phyloP scores from a whole-genome alignment of 2,329 filamentous ascomycete species.

The Aspergillus sp. region DNA sequence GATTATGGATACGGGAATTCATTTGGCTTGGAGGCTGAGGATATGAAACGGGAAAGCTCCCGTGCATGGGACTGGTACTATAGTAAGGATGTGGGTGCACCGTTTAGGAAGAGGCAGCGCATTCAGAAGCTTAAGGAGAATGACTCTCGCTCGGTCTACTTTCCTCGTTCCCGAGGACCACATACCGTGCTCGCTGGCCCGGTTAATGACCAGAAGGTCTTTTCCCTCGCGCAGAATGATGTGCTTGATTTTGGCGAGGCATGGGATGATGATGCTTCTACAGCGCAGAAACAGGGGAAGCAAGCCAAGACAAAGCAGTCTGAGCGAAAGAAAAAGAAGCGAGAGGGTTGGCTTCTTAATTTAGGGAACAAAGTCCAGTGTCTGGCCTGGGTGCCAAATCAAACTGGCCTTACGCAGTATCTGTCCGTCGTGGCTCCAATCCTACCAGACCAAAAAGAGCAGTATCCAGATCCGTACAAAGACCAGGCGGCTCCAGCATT shows the following conservation, averaged over 20 bases:
- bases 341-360: constrained; percentile 58
- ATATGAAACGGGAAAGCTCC: constrained; percentile 48
- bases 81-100: constrained; percentile 40
- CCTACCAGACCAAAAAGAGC: constrained; percentile 38
- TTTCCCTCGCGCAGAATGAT: constrained; percentile 45
- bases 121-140: constrained; percentile 36
- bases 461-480: constrained; percentile 30
- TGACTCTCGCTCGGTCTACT: constrained; percentile 44
- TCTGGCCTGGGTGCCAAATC: constrained; percentile 50
- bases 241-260: constrained; percentile 50
- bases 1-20: constrained; percentile 45
- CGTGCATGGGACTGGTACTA: constrained; percentile 58
- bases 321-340: constrained; percentile 27
- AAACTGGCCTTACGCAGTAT: constrained; percentile 54
- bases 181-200: constrained; percentile 56
- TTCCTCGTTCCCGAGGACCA: constrained; percentile 38
- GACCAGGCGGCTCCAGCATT: constrained; percentile 52
- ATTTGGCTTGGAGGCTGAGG: constrained; percentile 46
- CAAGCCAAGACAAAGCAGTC: constrained; percentile 7
- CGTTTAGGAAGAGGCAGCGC: constrained; percentile 48
- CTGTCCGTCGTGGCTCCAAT: constrained; percentile 54
- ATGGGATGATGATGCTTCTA: constrained; percentile 36
- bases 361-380: constrained; percentile 57
- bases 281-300: constrained; percentile 16
- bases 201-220: constrained; percentile 46